These are phyloP conservation scores for Globisporangium paddicum DNA, from an alignment of 352 stramenopile species.

Conservation along the genomic window DNA sequence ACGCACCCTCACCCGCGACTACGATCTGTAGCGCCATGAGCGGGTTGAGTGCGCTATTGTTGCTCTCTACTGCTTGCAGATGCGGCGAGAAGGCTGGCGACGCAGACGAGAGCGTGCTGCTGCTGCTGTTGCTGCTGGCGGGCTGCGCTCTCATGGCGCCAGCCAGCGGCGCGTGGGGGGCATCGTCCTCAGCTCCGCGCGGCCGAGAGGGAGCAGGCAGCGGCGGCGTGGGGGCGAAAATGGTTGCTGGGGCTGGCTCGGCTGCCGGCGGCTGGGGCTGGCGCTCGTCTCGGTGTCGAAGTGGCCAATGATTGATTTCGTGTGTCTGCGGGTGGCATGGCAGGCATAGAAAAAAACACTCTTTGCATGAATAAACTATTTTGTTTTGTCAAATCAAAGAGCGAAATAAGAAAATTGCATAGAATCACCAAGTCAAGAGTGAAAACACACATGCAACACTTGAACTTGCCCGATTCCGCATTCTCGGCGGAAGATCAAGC, in stretches of 20 bases:
- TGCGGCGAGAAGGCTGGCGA: conserved; percentile 13
- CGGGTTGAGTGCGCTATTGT: conserved; percentile 26
- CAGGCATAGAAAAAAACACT: too few relatives aligned
- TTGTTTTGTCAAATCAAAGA: too few relatives aligned
- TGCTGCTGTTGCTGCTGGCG: neutral
- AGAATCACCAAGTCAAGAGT: neutral
- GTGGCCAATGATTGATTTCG: conserved; percentile 5
- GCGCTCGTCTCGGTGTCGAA: neutral
- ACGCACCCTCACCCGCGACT: conserved; percentile 28
- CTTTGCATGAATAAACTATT: neutral
- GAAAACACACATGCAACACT: neutral
- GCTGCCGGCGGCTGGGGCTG: neutral
- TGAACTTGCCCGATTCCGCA: neutral
- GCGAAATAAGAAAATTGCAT: too few relatives aligned
- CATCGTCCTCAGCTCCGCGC: conserved; percentile 15
- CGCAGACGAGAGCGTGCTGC: conserved; percentile 11
- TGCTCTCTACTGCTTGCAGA: neutral
- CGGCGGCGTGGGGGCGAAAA: conserved; percentile 7
- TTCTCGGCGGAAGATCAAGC: neutral
- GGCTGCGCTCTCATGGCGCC: neutral
- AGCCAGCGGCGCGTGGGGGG: conserved; percentile 1
- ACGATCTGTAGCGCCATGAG: conserved; percentile 38
- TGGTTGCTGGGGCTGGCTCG: conserved; percentile 7
- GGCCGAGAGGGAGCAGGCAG: conserved; percentile 8
- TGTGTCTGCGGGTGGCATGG: neutral